Conservation (phyloP, 2,329 filamentous ascomycete species). For the Diplodia corticola region DNA sequence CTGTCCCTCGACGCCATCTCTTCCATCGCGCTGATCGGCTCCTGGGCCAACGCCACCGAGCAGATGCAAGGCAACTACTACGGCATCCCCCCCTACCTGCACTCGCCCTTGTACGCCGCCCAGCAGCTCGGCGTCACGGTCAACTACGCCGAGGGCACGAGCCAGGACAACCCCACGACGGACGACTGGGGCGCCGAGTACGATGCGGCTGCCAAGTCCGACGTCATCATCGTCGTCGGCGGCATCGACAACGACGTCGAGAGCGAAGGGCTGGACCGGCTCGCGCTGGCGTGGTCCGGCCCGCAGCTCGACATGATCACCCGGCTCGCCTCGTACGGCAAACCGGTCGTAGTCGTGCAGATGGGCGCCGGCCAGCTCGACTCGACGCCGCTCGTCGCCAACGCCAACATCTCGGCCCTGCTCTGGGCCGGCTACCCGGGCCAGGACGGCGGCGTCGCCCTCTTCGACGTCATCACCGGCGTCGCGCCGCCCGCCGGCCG, state of each 20-base stretch:
- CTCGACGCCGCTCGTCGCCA: constrained; percentile 49
- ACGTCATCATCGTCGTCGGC: constrained; percentile 57
- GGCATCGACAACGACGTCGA: constrained; percentile 58
- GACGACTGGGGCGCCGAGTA: constrained; percentile 27
- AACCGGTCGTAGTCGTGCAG: constrained; percentile 55
- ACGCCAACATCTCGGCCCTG: constrained; percentile 52
- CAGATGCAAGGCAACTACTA: constrained; percentile 59
- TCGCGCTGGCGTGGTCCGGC: constrained; percentile 53
- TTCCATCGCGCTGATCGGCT: constrained; percentile 57
- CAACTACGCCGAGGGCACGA: constrained; percentile 46
- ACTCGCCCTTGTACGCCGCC: constrained; percentile 55
- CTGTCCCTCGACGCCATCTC: constrained; percentile 40
- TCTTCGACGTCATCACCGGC: constrained; percentile 57
- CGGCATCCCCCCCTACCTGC: constrained; percentile 58
- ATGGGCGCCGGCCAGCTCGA: constrained; percentile 56
- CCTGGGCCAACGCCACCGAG: constrained; percentile 58
- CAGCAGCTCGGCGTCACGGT: constrained; percentile 48
- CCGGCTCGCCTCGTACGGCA: constrained; percentile 48
- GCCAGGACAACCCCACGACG: constrained; percentile 34
- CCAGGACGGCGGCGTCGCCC: constrained; percentile 58
- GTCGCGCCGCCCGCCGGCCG: constrained; percentile 54
- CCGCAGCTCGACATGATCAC: constrained; percentile 55
- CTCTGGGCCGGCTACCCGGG: constrained; percentile 63
- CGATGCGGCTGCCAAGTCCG: constrained; percentile 45
- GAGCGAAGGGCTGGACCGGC: constrained; percentile 55